phyloP scores from a whole-genome alignment of 2,329 filamentous ascomycete species.

The Lachnellula willkommii region DNA sequence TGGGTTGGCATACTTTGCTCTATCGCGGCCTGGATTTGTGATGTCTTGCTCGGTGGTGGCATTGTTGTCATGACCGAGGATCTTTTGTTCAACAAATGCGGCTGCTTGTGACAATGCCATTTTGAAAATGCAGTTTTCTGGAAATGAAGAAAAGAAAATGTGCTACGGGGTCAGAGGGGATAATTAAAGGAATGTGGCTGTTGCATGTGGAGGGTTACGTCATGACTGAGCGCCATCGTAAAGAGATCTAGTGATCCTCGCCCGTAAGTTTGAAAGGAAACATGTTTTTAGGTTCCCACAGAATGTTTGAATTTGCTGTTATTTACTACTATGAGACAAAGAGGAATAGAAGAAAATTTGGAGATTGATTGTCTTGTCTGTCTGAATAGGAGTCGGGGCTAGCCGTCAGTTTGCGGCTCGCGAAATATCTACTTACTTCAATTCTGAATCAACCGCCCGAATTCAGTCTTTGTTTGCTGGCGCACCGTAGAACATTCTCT shows the following conservation, averaged over 20 bases:
- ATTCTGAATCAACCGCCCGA: background rate
- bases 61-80: constrained; percentile 61
- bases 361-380: too few relatives aligned
- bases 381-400: too few relatives aligned
- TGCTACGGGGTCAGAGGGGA: too few relatives aligned
- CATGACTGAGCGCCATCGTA: background rate
- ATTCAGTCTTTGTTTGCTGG: background rate
- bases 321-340: background rate
- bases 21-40: constrained; percentile 53
- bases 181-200: background rate
- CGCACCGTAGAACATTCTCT: background rate
- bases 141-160: too few relatives aligned
- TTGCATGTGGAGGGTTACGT: background rate
- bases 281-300: background rate
- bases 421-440: too few relatives aligned
- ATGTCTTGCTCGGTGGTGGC: constrained; percentile 64
- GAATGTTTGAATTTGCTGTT: background rate
- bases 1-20: constrained; percentile 44
- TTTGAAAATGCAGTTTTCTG: constrained; percentile 9
- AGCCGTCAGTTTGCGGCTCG: too few relatives aligned
- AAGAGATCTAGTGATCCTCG: background rate
- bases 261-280: background rate
- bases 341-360: too few relatives aligned
- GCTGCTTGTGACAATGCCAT: constrained; percentile 65
- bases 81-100: constrained; percentile 55